phyloP scores from a whole-genome alignment of 164 flowering plant genomes.

The Stephania cephalantha region DNA sequence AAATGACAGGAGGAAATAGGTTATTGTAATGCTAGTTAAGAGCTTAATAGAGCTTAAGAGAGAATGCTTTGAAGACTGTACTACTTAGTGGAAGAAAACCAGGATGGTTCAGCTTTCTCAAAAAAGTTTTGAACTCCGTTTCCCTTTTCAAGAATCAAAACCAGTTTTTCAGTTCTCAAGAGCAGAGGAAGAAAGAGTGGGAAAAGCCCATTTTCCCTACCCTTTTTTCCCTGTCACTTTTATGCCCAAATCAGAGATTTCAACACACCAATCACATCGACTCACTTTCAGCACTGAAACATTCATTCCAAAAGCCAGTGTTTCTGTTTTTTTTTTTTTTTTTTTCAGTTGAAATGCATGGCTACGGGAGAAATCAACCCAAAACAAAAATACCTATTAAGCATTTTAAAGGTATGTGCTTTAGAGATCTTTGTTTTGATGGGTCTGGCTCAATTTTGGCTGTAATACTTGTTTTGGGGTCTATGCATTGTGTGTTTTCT shows the following conservation, averaged over 20 bases:
- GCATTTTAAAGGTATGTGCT: slow-evolving; percentile 26
- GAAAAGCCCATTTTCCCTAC: slow-evolving; percentile 1
- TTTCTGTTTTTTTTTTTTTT: neutral
- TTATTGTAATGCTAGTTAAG: neutral
- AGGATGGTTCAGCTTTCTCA: slow-evolving; percentile 10
- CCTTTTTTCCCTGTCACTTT: neutral
- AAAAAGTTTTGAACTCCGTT: slow-evolving; percentile 18
- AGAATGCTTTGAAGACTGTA: neutral
- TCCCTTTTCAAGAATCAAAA: slow-evolving; percentile 14
- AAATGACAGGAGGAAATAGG: no score
- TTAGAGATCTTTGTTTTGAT: slow-evolving; percentile 11
- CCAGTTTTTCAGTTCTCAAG: neutral
- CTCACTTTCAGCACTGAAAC: neutral
- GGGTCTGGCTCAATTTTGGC: slow-evolving; percentile 16
- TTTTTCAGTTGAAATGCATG: slow-evolving; percentile 22
- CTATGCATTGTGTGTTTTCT: slow-evolving; percentile 24
- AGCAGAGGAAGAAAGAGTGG: neutral
- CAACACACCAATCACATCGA: slow-evolving; percentile 2
- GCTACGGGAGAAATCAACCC: slow-evolving; percentile 13
- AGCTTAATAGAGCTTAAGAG: neutral
- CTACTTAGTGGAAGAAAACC: slow-evolving; percentile 16
- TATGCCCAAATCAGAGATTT: slow-evolving; percentile 9
- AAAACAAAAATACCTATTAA: slow-evolving; percentile 16
- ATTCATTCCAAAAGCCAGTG: neutral
- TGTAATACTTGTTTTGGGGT: slow-evolving; percentile 22